Conservation (phyloP, 2,329 filamentous ascomycete species). For the Graphiopsis chlorocephala region DNA sequence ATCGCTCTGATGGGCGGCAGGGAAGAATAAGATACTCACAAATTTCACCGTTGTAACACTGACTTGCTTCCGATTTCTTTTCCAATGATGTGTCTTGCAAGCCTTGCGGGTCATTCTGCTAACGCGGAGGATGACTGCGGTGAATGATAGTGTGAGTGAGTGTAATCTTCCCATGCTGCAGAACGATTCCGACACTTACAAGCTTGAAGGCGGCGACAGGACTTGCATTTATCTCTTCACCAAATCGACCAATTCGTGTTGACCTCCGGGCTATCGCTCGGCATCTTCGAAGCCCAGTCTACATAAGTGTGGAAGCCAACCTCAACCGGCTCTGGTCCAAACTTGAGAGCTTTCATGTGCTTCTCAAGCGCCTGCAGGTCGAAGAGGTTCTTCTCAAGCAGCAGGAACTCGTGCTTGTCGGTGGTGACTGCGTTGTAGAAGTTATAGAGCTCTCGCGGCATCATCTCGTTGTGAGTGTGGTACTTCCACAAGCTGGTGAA, state of each 20-base stretch:
- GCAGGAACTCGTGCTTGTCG: background rate
- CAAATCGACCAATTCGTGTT: background rate
- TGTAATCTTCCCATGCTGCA: background rate
- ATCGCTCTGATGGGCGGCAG: background rate
- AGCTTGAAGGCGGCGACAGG: background rate
- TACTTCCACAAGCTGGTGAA: background rate
- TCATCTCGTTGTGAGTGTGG: background rate
- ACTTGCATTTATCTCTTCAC: background rate
- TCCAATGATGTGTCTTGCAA: background rate
- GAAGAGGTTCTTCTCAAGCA: background rate
- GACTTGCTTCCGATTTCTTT: background rate
- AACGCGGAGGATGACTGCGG: background rate
- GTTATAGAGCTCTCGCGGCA: background rate
- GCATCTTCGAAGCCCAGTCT: background rate
- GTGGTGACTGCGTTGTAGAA: background rate
- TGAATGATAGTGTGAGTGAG: background rate
- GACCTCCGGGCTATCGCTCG: background rate
- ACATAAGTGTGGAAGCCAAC: background rate
- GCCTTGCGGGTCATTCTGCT: background rate
- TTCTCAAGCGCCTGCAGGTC: background rate
- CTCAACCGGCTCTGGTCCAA: background rate
- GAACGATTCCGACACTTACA: background rate
- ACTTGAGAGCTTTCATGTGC: background rate
- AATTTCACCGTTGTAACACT: conserved; percentile 2
- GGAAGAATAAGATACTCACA: conserved; percentile 4